These are phyloP conservation scores for Fusarium napiforme DNA, from an alignment of 2,329 filamentous ascomycete genomes.

Conservation along the genomic window DNA sequence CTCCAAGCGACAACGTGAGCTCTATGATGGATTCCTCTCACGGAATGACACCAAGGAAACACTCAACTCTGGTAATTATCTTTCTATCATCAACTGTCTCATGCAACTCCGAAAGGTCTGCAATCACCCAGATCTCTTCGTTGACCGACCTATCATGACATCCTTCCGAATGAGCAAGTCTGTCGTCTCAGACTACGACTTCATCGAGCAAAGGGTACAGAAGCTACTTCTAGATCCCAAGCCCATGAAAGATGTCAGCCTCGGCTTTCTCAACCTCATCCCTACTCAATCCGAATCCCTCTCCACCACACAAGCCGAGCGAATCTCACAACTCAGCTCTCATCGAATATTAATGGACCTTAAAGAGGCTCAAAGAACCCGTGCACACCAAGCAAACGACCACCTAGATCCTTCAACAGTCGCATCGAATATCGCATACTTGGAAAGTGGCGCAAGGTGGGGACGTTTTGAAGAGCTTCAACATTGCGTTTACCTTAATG, in stretches of 20 bases:
- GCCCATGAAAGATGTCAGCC: constrained; percentile 72
- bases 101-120: constrained; percentile 98
- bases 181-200: constrained; percentile 77
- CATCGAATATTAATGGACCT: constrained; percentile 76
- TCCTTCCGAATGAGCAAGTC: constrained; percentile 92
- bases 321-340: constrained; percentile 74
- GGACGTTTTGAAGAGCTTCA: constrained; percentile 81
- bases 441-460: constrained; percentile 78
- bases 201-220: constrained; percentile 77
- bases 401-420: constrained; percentile 74
- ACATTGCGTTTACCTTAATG: constrained; percentile 83
- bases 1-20: constrained; percentile 92
- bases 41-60: constrained; percentile 90
- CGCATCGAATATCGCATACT: constrained; percentile 74
- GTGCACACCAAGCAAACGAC: constrained; percentile 65
- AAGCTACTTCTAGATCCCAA: constrained; percentile 70
- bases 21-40: constrained; percentile 96
- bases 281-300: constrained; percentile 76
- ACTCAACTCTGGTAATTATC: constrained; percentile 90
- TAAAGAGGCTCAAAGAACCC: constrained; percentile 74
- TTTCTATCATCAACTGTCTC: constrained; percentile 97
- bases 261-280: constrained; percentile 83
- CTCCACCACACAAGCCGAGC: constrained; percentile 64
- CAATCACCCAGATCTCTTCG: constrained; percentile 97
- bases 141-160: constrained; percentile 95